A percentile compares a stretch with the other conserved stretches of the same genome.
Conservation (phyloP, 345 rosid genomes). For the Gossypium turneri region DNA sequence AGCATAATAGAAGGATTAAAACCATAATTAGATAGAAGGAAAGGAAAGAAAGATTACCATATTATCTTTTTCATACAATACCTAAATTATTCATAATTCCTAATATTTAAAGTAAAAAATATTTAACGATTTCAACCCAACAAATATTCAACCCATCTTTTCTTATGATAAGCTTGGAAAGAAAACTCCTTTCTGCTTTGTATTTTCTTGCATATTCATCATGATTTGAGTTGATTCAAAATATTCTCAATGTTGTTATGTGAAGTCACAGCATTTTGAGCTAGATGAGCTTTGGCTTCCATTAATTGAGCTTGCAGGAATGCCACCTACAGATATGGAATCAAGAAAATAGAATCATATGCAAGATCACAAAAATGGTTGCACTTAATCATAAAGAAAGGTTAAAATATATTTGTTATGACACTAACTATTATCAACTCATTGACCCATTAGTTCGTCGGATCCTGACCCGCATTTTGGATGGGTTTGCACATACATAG, state of each 20-base stretch:
- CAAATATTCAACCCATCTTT: slow-evolving; percentile 38
- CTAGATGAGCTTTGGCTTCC: slow-evolving; percentile 74
- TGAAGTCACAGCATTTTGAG: slow-evolving; percentile 37
- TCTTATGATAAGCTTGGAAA: slow-evolving; percentile 35
- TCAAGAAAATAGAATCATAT: background rate
- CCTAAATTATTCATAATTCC: too few species aligned
- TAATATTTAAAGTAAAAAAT: too few species aligned
- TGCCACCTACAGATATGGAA: slow-evolving; percentile 50
- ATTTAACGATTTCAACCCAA: slow-evolving; percentile 34
- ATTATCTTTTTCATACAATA: too few species aligned
- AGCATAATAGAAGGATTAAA: too few species aligned
- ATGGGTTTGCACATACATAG: too few species aligned
- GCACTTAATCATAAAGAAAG: too few species aligned
- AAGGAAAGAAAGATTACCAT: too few species aligned
- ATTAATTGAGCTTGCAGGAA: slow-evolving; percentile 77
- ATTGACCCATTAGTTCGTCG: too few species aligned
- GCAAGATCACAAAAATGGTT: background rate
- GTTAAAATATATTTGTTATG: too few species aligned
- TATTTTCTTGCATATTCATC: slow-evolving; percentile 20
- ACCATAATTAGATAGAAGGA: too few species aligned
- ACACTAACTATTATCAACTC: too few species aligned
- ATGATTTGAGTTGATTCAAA: slow-evolving; percentile 18
- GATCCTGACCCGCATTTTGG: too few species aligned
- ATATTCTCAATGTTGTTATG: background rate
- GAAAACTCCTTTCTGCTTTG: slow-evolving; percentile 37